These are phyloP conservation scores for Globisporangium radiosum DNA, from an alignment of 352 stramenopile species.

Conservation along the genomic window DNA sequence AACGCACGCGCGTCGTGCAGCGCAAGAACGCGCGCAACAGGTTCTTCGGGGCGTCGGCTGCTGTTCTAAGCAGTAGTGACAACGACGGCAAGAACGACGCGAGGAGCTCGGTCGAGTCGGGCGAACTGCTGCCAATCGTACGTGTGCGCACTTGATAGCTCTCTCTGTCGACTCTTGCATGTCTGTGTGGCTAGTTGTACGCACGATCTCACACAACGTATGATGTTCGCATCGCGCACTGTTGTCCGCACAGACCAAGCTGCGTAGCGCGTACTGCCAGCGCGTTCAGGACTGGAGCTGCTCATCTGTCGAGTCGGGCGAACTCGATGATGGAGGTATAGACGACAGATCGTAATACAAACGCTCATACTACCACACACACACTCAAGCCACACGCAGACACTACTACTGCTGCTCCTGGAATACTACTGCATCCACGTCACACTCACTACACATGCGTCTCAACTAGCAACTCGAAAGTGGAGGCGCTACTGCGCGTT, in stretches of 20 bases:
- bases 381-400: neutral
- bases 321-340: slow-evolving; percentile 21
- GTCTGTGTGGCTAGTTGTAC: neutral
- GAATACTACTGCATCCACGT: too few species aligned
- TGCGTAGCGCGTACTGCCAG: too few species aligned
- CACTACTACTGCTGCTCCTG: too few species aligned
- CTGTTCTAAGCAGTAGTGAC: slow-evolving; percentile 2
- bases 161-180: neutral
- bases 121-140: slow-evolving; percentile 38
- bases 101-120: slow-evolving; percentile 42
- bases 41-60: neutral
- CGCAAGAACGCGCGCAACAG: slow-evolving; percentile 18
- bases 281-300: slow-evolving; percentile 3
- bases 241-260: too few species aligned
- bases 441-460: too few species aligned
- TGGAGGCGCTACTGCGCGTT: too few species aligned
- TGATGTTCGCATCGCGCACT: too few species aligned
- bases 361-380: too few species aligned
- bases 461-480: too few species aligned
- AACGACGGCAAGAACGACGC: slow-evolving; percentile 6
- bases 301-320: slow-evolving; percentile 33
- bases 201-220: too few species aligned
- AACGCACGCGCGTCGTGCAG: slow-evolving; percentile 18
- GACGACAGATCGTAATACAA: too few species aligned
- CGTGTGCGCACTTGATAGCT: slow-evolving; percentile 4